Conservation (phyloP, 2,329 filamentous ascomycete genomes). For the Didymella pomorum region DNA sequence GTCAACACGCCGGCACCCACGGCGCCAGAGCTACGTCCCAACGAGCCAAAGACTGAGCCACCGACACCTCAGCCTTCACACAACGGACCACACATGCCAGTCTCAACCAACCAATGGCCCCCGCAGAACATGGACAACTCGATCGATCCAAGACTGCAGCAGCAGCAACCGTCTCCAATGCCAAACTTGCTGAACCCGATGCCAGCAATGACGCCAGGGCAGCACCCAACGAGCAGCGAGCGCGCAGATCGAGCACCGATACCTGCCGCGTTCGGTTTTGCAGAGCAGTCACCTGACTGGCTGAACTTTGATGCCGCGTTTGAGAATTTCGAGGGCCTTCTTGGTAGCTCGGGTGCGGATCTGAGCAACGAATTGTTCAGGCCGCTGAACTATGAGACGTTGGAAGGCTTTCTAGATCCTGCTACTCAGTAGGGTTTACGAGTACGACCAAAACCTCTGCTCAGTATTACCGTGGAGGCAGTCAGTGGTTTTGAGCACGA, state of each 20-base stretch:
- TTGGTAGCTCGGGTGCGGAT: conserved; percentile 51
- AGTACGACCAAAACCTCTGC: no score
- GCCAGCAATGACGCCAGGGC: conserved; percentile 40
- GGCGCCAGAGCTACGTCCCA: conserved; percentile 29
- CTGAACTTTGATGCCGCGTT: conserved; percentile 52
- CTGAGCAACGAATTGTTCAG: conserved; percentile 50
- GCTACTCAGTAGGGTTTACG: conserved; percentile 20
- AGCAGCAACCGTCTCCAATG: conserved; percentile 40
- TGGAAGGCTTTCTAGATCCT: conserved; percentile 46
- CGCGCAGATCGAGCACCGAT: conserved; percentile 40
- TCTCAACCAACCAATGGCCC: conserved; percentile 33
- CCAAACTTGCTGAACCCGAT: conserved; percentile 43
- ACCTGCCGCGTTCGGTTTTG: conserved; percentile 38
- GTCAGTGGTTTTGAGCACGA: no score
- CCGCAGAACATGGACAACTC: conserved; percentile 34
- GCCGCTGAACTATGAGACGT: conserved; percentile 47
- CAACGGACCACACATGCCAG: conserved; percentile 21
- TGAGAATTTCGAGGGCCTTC: conserved; percentile 51
- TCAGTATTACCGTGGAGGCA: no score
- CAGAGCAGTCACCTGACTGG: conserved; percentile 50
- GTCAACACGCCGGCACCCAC: conserved; percentile 44
- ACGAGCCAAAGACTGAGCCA: conserved; percentile 32
- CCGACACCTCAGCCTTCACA: conserved; percentile 31
- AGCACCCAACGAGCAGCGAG: conserved; percentile 51
- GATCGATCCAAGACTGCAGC: conserved; percentile 48